A percentile compares a stretch with the other conserved stretches of the same genome.
These are phyloP conservation scores for Psilocybe cubensis DNA, from an alignment of 768 basidiomycete species.

Conservation along the genomic window DNA sequence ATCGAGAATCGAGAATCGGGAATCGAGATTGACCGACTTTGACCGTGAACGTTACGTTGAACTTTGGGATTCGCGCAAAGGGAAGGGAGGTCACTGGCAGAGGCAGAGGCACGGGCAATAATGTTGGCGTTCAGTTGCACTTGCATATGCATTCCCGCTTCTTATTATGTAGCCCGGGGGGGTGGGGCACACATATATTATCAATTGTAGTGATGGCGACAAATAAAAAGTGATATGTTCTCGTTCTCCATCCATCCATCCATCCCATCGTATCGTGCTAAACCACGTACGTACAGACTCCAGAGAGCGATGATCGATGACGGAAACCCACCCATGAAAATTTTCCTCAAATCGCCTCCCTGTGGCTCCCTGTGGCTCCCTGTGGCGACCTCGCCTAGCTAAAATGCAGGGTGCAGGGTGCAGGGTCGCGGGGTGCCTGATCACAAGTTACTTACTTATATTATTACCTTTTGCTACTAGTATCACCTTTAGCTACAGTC, in stretches of 20 bases:
- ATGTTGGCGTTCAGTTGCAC: constrained; percentile 2
- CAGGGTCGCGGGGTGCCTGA: neutral
- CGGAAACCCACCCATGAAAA: neutral
- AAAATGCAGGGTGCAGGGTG: no score
- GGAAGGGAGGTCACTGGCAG: neutral
- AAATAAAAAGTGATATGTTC: constrained; percentile 9
- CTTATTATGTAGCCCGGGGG: neutral
- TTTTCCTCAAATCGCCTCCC: neutral
- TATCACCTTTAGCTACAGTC: no score
- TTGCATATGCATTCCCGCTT: constrained; percentile 1
- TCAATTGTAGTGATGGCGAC: constrained; percentile 21
- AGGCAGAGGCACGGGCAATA: constrained; percentile 5
- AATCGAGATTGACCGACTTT: no score
- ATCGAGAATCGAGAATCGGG: no score
- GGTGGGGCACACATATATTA: neutral
- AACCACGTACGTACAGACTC: constrained; percentile 5
- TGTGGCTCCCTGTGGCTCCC: neutral
- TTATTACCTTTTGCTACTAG: no score
- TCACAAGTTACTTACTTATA: no score
- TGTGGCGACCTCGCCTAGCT: no score
- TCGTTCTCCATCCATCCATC: no score
- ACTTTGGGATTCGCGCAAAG: constrained; percentile 11
- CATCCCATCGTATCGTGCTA: no score
- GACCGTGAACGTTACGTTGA: no score
- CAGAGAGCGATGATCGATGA: neutral